These are phyloP conservation scores for Sphagnum tenellum DNA, from an alignment of 225 moss, liverwort and hornwort species.

Conservation along the genomic window DNA sequence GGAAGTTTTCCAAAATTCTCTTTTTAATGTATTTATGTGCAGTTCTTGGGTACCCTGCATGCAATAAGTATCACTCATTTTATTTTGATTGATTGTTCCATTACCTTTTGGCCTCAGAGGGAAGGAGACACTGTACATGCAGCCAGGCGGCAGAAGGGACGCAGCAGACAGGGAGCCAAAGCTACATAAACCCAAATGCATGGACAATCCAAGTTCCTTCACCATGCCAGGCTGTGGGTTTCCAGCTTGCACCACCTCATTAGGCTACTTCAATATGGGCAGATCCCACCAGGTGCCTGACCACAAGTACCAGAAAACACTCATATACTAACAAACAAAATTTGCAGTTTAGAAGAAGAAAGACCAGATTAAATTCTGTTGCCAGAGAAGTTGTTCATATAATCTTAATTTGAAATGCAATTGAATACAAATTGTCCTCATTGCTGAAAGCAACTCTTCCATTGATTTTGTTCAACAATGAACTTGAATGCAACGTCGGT, in stretches of 20 bases:
- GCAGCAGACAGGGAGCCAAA: slow-evolving; percentile 33
- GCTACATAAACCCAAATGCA: slow-evolving; percentile 30
- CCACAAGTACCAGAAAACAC: slow-evolving; percentile 85
- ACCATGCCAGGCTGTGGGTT: slow-evolving; percentile 28
- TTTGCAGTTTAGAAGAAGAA: too few species aligned
- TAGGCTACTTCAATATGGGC: slow-evolving; percentile 53
- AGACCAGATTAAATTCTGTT: too few species aligned
- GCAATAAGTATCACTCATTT: slow-evolving; percentile 14
- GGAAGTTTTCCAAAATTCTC: too few species aligned
- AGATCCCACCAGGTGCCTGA: slow-evolving; percentile 53
- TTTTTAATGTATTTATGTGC: neutral
- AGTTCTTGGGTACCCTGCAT: neutral
- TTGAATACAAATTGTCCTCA: too few species aligned
- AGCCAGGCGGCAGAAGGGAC: slow-evolving; percentile 38
- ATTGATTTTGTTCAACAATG: too few species aligned
- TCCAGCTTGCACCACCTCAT: slow-evolving; percentile 48
- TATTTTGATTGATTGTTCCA: slow-evolving; percentile 10
- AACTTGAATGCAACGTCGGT: too few species aligned
- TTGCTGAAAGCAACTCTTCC: too few species aligned
- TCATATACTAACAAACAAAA: slow-evolving; percentile 41
- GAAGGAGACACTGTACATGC: slow-evolving; percentile 62
- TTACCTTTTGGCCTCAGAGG: slow-evolving; percentile 31
- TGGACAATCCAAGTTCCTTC: slow-evolving; percentile 26
- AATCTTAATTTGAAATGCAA: too few species aligned
- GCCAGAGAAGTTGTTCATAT: too few species aligned